Evolutionary conservation across 805 yeast genomes (phyloP).

Genomic region (Dipodascopsis tothii): DNA sequence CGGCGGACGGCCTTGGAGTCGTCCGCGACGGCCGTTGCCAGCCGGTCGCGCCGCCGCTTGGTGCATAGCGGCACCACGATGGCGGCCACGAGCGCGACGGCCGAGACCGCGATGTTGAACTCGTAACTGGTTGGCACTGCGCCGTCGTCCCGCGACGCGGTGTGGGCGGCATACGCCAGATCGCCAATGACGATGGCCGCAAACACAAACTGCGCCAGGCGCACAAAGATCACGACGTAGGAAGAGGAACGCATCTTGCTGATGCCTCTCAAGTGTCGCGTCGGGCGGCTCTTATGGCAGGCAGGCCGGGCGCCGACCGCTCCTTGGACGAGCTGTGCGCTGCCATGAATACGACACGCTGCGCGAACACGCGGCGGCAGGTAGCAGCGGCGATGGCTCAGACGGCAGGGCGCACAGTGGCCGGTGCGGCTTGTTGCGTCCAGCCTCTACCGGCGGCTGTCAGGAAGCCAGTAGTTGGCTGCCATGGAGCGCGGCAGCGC

Average conservation of each 20-base stretch:
- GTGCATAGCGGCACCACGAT: neutral
- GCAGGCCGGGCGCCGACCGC: too few species aligned
- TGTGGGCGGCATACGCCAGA: constrained; percentile 3
- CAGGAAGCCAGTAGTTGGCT: too few species aligned
- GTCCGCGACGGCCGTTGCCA: neutral
- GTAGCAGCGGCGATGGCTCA: too few species aligned
- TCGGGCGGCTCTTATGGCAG: too few species aligned
- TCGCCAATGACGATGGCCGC: constrained; percentile 10
- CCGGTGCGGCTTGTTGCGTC: too few species aligned
- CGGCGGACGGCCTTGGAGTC: neutral
- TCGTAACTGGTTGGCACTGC: constrained; percentile 5
- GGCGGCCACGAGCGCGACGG: constrained; percentile 7
- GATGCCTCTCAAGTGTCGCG: too few species aligned
- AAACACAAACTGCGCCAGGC: constrained; percentile 5
- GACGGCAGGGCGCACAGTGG: too few species aligned
- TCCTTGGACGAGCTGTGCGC: too few species aligned
- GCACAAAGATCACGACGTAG: constrained; percentile 1
- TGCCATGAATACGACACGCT: too few species aligned
- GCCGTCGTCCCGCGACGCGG: neutral
- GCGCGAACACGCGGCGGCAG: too few species aligned
- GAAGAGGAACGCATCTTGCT: neutral
- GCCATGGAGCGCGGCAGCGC: too few species aligned
- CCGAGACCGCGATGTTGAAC: constrained; percentile 3
- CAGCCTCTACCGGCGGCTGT: too few species aligned
- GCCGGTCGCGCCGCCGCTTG: neutral